Evolutionary conservation across 1,284 basidiomycete species (phyloP).

Genomic region (Ustilago bromivora): DNA sequence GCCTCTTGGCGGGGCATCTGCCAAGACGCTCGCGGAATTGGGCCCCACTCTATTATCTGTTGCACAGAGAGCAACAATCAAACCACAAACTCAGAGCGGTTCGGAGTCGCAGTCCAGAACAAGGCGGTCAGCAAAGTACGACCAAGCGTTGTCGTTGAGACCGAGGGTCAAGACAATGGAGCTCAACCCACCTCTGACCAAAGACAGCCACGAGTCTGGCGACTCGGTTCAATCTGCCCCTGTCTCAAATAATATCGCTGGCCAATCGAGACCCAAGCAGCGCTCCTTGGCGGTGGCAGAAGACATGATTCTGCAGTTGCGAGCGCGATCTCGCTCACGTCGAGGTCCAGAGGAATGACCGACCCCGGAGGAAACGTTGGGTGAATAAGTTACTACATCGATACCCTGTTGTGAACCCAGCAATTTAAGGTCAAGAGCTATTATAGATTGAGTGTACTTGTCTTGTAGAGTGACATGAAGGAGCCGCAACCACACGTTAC

Average conservation of each 20-base stretch:
- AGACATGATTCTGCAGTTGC: constrained; percentile 29
- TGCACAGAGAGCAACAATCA: neutral
- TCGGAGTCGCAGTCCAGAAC: constrained; percentile 15
- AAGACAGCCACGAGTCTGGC: constrained; percentile 16
- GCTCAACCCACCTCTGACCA: constrained; percentile 9
- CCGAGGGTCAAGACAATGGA: neutral
- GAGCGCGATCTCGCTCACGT: constrained; percentile 3
- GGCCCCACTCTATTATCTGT: constrained; percentile 24
- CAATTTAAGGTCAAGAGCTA: no score
- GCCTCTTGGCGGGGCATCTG: neutral
- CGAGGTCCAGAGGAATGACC: neutral
- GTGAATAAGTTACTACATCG: neutral
- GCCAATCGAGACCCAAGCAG: neutral
- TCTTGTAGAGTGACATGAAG: no score
- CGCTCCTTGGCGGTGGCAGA: constrained; percentile 27
- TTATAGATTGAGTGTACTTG: no score
- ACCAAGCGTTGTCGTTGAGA: neutral
- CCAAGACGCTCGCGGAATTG: neutral
- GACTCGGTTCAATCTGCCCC: constrained; percentile 23
- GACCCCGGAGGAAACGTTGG: neutral
- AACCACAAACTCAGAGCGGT: constrained; percentile 11
- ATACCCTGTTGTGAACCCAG: no score
- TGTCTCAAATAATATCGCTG: neutral
- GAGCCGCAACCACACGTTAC: no score
- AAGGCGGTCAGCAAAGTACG: constrained; percentile 33